Percentiles rank a stretch among this genome's conserved stretches.
Evolutionary conservation across 306 rosid genomes (phyloP).

Genomic region (Purshia tridentata): DNA sequence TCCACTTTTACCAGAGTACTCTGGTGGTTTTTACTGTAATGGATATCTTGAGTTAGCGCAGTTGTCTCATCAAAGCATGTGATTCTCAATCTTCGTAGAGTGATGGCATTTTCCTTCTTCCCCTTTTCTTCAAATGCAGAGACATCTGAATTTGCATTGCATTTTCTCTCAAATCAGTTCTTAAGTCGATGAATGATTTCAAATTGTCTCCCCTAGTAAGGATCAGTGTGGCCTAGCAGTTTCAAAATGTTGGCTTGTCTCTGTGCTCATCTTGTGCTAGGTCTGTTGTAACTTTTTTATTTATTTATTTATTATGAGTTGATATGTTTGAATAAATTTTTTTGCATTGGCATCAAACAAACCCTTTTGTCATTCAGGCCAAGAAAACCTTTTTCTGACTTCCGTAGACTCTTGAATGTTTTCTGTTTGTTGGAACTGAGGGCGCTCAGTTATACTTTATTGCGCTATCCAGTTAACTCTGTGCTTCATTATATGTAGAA

Average conservation of each 20-base stretch:
- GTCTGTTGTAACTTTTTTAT: not conserved
- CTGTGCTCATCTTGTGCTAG: not conserved
- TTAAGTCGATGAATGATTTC: not conserved
- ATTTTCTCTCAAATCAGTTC: not conserved
- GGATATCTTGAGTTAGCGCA: not conserved
- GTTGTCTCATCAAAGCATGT: not conserved
- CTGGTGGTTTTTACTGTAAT: constrained; percentile 12
- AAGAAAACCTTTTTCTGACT: not conserved
- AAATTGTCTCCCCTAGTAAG: not conserved
- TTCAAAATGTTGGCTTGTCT: not conserved
- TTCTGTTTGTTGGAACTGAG: constrained; percentile 27
- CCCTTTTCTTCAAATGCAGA: not conserved
- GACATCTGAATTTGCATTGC: not conserved
- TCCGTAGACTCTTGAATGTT: constrained; percentile 26
- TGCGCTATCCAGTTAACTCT: constrained; percentile 22
- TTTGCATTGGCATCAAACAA: constrained; percentile 5
- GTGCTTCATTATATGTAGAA: constrained; percentile 35
- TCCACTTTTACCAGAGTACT: constrained; percentile 11
- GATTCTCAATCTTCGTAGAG: not conserved
- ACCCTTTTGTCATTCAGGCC: not conserved
- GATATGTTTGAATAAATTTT: not conserved
- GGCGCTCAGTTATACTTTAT: constrained; percentile 12
- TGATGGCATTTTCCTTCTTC: not conserved
- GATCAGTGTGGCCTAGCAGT: not conserved
- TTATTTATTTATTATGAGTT: not conserved